Conservation (phyloP, 352 stramenopile genomes). For the Globisporangium splendens region DNA sequence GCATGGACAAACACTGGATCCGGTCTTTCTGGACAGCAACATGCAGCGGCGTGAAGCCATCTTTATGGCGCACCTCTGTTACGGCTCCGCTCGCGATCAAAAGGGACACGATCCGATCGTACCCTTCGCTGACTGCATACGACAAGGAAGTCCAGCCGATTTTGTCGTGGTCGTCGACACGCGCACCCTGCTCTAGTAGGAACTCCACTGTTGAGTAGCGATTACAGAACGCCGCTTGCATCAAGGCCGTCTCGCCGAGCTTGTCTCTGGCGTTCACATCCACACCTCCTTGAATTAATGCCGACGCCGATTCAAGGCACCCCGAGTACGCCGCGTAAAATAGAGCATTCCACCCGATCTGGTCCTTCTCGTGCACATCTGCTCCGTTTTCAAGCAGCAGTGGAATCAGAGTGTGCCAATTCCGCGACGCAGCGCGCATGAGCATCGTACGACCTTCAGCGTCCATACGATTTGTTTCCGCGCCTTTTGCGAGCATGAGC, state of each 20-base stretch:
- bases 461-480: conserved; percentile 5
- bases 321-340: conserved; percentile 10
- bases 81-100: conserved; percentile 3
- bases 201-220: not conserved
- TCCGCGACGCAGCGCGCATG: conserved; percentile 10
- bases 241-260: conserved; percentile 6
- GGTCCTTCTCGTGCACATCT: not conserved
- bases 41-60: conserved; percentile 8
- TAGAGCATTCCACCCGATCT: conserved; percentile 7
- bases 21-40: conserved; percentile 6
- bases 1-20: not conserved
- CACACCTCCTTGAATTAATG: conserved; percentile 4
- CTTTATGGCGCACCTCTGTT: conserved; percentile 1
- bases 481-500: conserved; percentile 4
- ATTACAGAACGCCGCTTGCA: conserved; percentile 13
- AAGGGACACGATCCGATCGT: not conserved
- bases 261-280: conserved; percentile 6
- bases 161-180: conserved; percentile 4
- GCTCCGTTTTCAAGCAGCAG: conserved; percentile 6
- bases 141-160: conserved; percentile 9
- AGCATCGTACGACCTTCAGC: conserved; percentile 1
- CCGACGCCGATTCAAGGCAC: conserved; percentile 1
- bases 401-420: conserved; percentile 3
- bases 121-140: conserved; percentile 11
- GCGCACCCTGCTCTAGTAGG: conserved; percentile 5